Evolutionary conservation across 345 rosid species (phyloP), one percentile per base, ranked within the genome.

Genomic region (Noccaea caerulescens): DNA sequence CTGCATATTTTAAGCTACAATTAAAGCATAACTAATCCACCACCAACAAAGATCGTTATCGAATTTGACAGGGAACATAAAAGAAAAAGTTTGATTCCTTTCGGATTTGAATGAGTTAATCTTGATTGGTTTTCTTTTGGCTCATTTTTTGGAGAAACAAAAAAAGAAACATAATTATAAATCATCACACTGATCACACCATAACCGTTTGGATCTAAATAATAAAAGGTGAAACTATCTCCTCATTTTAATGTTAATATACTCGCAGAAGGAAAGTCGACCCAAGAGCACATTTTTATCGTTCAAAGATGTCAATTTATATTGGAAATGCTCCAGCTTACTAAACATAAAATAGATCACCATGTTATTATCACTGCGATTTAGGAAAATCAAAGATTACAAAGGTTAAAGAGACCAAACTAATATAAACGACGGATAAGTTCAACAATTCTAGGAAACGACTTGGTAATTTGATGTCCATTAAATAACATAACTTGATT

Each of bases 1-100:
- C 66, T 63, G 14, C 12, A 52, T 34, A 8, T 41, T 38, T 74
- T 68, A 9, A 59, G 57, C 36, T 67, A 50, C 44, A 23, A 23
- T 43, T 36, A 68, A 60, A 53, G 73, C 72, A 49, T 42, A 66
- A 51, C 30, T 51, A 66, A 59, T 52, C 49, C 42, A 74, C 68
- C 57, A 74, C 57, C 56, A 59, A 53, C 42, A 59, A 36, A 60
- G 20, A 32, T 59, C 34, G 8, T 53, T 59, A 25, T 57, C 32
- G 43, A 32, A 49, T 47, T 65, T 65, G 51, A 13, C 49, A 39
- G n/a, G 27, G 60, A 73, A 73, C 58, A 66, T 49, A 58, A 33
- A 32, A 59, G 5, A 52, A 6, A 50, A 42, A 23, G 63, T 52
- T 74, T 51, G 34, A 68, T 74, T 67, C 78, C 12, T 73, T 59